A percentile compares a stretch with the other conserved stretches of the same genome.
Evolutionary conservation across 768 basidiomycete species (phyloP).

Genomic region (Agrocybe praecox): DNA sequence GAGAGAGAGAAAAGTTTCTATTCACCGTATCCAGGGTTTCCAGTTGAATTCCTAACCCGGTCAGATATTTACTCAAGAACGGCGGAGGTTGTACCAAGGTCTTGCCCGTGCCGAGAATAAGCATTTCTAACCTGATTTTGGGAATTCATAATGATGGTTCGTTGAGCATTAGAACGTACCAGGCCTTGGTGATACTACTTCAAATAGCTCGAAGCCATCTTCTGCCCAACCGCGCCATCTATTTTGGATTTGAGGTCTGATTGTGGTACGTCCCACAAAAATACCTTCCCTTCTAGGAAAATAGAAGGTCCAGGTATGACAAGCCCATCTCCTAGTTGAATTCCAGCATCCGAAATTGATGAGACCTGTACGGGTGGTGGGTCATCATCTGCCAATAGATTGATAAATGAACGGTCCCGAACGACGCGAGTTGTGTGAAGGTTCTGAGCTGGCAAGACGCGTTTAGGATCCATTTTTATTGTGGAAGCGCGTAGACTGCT

Average conservation of each 20-base stretch:
- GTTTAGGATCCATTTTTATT: not conserved
- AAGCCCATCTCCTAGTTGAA: conserved; percentile 78
- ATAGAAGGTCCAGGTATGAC: conserved; percentile 77
- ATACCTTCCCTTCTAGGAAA: conserved; percentile 83
- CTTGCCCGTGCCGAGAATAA: conserved; percentile 87
- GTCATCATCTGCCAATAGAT: conserved; percentile 71
- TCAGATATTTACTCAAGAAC: conserved; percentile 65
- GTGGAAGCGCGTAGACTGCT: not conserved
- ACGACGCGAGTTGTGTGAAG: conserved; percentile 19
- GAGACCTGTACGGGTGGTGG: conserved; percentile 74
- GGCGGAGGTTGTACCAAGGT: conserved; percentile 71
- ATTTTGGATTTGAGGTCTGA: conserved; percentile 19
- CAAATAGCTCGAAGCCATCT: conserved; percentile 80
- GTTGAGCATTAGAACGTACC: conserved; percentile 52
- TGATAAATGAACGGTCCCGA: conserved; percentile 52
- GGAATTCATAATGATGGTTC: not conserved
- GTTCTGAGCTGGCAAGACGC: conserved; percentile 3
- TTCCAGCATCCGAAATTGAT: conserved; percentile 63
- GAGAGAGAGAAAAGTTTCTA: not conserved
- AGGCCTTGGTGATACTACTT: conserved; percentile 81
- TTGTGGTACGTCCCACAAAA: conserved; percentile 85
- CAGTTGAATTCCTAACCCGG: conserved; percentile 77
- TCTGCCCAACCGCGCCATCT: conserved; percentile 71
- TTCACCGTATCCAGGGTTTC: conserved; percentile 89
- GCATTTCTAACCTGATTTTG: conserved; percentile 63